Conservation (phyloP, 164 flowering plant genomes). For the Annona squamosa region DNA sequence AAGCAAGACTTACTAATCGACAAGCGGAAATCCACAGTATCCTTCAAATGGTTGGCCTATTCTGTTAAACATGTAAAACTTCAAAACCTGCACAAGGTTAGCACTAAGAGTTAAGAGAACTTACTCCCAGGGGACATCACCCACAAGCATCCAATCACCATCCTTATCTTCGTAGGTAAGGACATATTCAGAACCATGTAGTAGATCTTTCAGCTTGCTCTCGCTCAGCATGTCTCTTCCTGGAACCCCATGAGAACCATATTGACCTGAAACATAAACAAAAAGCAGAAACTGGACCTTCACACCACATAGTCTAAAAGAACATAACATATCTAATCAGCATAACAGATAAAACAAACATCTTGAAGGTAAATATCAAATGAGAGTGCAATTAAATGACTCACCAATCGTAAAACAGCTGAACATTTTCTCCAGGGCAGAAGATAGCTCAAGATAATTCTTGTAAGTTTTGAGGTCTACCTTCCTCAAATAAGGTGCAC, state of each 20-base stretch:
- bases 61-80: too few species aligned
- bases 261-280: constrained; percentile 54
- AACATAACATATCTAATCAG: not conserved
- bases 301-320: constrained; percentile 3
- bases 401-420: constrained; percentile 84
- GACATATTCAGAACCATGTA: constrained; percentile 89
- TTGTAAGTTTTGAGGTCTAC: constrained; percentile 74
- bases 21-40: too few species aligned
- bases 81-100: too few species aligned
- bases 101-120: constrained; percentile 10
- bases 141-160: constrained; percentile 97
- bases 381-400: constrained; percentile 10
- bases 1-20: too few species aligned
- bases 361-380: not conserved
- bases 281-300: constrained; percentile 22
- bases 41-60: too few species aligned
- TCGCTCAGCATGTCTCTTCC: constrained; percentile 63
- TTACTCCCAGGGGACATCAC: constrained; percentile 99
- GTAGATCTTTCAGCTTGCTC: constrained; percentile 69
- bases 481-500: constrained; percentile 94
- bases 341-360: not conserved
- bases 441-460: constrained; percentile 64
- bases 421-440: constrained; percentile 93
- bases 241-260: constrained; percentile 63
- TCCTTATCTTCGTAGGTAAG: constrained; percentile 89